phyloP scores from a whole-genome alignment of 78 protist genomes.

The Guillardia theta region DNA sequence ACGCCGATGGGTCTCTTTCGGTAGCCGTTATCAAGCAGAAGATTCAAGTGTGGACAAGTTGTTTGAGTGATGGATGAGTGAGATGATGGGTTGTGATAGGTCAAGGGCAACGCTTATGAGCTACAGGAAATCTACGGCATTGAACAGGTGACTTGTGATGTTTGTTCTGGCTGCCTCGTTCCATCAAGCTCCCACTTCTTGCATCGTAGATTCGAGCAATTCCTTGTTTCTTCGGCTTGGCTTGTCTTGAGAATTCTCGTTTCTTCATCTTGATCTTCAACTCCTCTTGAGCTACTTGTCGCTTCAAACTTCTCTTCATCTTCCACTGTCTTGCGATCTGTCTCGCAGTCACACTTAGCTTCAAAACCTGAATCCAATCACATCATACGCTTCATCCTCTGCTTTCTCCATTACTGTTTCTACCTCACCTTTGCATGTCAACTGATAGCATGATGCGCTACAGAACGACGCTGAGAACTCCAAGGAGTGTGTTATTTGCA shows the following conservation, averaged over 20 bases:
- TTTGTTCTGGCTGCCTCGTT: neutral
- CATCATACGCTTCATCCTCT: too few relatives aligned
- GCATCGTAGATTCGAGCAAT: too few relatives aligned
- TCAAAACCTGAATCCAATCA: too few relatives aligned
- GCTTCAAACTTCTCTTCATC: neutral
- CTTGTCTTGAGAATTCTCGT: too few relatives aligned
- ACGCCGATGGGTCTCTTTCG: neutral
- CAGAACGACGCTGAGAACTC: neutral
- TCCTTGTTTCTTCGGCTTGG: too few relatives aligned
- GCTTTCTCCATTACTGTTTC: too few relatives aligned
- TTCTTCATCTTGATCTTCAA: neutral
- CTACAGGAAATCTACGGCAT: constrained; percentile 60
- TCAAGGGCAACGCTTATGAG: neutral
- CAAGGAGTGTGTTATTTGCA: constrained; percentile 69
- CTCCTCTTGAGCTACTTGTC: too few relatives aligned
- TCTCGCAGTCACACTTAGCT: too few relatives aligned
- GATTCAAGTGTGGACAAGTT: constrained; percentile 43
- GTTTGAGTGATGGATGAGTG: neutral
- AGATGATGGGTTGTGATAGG: neutral
- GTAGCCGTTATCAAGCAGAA: constrained; percentile 52
- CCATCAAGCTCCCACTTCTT: neutral
- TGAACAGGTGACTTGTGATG: neutral
- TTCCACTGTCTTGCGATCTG: too few relatives aligned
- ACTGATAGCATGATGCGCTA: too few relatives aligned
- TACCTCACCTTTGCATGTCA: too few relatives aligned